A percentile compares a stretch with the other conserved stretches of the same genome.
Conservation (phyloP, 2,329 filamentous ascomycete genomes). For the Blumeriella jaapii region DNA sequence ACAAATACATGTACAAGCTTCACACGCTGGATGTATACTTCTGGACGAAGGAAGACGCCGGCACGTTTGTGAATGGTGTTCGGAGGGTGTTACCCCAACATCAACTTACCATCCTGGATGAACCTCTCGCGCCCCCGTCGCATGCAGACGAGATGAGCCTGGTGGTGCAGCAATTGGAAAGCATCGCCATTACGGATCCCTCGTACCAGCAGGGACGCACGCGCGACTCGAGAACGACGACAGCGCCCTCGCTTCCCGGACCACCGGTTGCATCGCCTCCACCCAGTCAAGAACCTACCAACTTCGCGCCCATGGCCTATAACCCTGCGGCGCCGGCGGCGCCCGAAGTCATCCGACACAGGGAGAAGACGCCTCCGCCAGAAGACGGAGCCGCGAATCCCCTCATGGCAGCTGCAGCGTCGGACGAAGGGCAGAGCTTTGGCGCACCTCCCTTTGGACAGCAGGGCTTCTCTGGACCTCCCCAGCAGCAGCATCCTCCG, state of each 20-base stretch:
- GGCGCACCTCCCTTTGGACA: conserved; percentile 33
- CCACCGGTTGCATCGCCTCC: conserved; percentile 29
- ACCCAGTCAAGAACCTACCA: conserved; percentile 28
- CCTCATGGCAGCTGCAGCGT: conserved; percentile 43
- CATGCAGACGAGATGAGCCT: conserved; percentile 46
- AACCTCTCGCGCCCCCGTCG: conserved; percentile 41
- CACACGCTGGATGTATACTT: conserved; percentile 70
- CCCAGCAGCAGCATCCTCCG: conserved; percentile 6
- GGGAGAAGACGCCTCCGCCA: conserved; percentile 71
- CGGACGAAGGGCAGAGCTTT: conserved; percentile 44
- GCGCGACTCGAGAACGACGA: conserved; percentile 20
- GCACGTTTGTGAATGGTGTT: conserved; percentile 57
- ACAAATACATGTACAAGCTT: conserved; percentile 68
- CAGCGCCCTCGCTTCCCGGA: conserved; percentile 18
- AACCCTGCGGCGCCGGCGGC: conserved; percentile 70
- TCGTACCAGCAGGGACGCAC: conserved; percentile 31
- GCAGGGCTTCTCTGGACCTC: conserved; percentile 14
- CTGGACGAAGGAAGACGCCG: conserved; percentile 62
- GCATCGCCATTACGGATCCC: conserved; percentile 52
- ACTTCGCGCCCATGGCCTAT: conserved; percentile 57
- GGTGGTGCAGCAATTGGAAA: conserved; percentile 64
- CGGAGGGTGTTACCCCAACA: conserved; percentile 49
- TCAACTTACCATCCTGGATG: conserved; percentile 53
- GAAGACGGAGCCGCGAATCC: conserved; percentile 52
- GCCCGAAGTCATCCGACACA: conserved; percentile 57